phyloP scores from a whole-genome alignment of 768 basidiomycete genomes.

The Leucosporidium scottii region DNA sequence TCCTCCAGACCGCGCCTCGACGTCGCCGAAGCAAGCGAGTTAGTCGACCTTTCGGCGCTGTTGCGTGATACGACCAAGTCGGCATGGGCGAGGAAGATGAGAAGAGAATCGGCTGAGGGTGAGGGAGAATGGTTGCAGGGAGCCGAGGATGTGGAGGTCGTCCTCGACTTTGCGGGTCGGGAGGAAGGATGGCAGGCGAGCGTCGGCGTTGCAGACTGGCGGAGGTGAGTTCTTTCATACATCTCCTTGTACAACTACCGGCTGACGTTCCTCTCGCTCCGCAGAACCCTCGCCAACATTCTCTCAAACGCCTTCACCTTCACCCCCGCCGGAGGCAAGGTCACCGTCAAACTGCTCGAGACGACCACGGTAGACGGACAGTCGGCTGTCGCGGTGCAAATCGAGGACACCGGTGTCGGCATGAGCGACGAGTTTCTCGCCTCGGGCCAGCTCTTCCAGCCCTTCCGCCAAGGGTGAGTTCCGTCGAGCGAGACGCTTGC shows the following conservation, averaged over 20 bases:
- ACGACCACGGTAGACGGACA: background rate
- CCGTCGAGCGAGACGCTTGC: too few relatives aligned
- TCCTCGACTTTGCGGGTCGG: constrained; percentile 2
- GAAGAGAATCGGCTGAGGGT: background rate
- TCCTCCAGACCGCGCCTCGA: background rate
- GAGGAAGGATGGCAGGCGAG: constrained; percentile 2
- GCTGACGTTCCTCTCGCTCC: background rate
- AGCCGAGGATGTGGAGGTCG: background rate
- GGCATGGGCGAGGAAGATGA: constrained; percentile 1
- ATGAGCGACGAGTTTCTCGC: constrained; percentile 2
- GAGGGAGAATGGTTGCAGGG: background rate
- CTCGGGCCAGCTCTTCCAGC: constrained; percentile 4
- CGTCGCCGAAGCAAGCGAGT: background rate
- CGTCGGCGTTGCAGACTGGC: background rate
- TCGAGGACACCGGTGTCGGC: constrained; percentile 4
- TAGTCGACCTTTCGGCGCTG: constrained; percentile 1
- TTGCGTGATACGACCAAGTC: background rate
- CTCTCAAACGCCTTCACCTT: constrained; percentile 36
- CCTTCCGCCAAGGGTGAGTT: constrained; percentile 6
- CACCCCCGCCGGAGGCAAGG: constrained; percentile 17
- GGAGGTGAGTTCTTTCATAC: background rate
- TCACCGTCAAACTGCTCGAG: constrained; percentile 19
- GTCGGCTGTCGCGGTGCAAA: background rate
- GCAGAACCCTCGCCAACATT: constrained; percentile 32
- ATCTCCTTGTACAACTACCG: background rate